These are phyloP conservation scores for Lachnellula occidentalis DNA, from an alignment of 2,329 filamentous ascomycete genomes.

Conservation along the genomic window DNA sequence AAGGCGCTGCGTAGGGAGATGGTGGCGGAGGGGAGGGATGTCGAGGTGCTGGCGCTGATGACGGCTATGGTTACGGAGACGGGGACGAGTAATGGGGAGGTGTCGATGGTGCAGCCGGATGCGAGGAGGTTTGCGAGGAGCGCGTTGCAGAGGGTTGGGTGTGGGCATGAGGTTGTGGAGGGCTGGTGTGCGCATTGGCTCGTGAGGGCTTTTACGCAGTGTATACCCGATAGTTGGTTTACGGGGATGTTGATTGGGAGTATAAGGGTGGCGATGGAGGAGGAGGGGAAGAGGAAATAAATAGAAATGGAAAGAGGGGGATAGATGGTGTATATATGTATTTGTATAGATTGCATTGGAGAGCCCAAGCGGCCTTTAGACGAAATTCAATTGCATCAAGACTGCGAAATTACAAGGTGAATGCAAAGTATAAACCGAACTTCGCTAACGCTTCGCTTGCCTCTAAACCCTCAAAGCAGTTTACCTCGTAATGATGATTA, in stretches of 20 bases:
- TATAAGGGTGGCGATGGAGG: conserved; percentile 9
- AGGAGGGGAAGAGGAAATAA: conserved; percentile 5
- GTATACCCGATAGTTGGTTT: conserved; percentile 3
- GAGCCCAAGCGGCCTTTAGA: not conserved
- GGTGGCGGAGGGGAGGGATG: conserved; percentile 30
- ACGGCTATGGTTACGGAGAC: conserved; percentile 29
- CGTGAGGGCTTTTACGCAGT: not conserved
- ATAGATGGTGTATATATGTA: not conserved
- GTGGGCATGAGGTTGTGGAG: conserved; percentile 21
- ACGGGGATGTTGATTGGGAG: conserved; percentile 1
- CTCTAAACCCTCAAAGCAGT: too few species aligned
- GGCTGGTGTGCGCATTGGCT: conserved; percentile 11
- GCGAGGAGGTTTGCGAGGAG: conserved; percentile 29
- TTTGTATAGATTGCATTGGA: not conserved
- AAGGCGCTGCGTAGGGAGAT: conserved; percentile 39
- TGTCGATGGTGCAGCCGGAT: conserved; percentile 28
- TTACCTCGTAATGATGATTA: too few species aligned
- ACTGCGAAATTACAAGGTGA: not conserved
- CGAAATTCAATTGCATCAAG: not conserved
- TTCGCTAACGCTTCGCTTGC: too few species aligned
- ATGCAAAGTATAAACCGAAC: too few species aligned
- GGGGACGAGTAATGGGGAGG: conserved; percentile 21
- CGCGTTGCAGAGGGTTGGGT: conserved; percentile 33
- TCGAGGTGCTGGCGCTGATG: conserved; percentile 36
- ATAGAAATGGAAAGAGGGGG: not conserved